A percentile compares a stretch with the other conserved stretches of the same genome.
phyloP scores from a whole-genome alignment of 2,329 filamentous ascomycete genomes.

The Colletotrichum coccodes region DNA sequence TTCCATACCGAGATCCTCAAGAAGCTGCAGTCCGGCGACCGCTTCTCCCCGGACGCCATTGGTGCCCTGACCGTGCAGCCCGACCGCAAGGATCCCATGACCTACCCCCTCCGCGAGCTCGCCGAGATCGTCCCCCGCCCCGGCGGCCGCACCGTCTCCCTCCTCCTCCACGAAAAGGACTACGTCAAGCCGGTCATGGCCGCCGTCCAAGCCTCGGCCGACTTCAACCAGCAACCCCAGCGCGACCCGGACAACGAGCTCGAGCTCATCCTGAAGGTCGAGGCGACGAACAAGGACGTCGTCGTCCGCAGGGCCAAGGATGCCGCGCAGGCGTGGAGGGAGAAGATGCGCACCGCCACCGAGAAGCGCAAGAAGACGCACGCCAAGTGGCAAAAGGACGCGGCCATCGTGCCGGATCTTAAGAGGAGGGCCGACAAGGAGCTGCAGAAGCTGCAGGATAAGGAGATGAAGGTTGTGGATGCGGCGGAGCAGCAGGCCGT shows the following conservation, averaged over 20 bases:
- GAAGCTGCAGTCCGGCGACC: slow-evolving; percentile 57
- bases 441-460: slow-evolving; percentile 61
- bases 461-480: slow-evolving; percentile 62
- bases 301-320: slow-evolving; percentile 55
- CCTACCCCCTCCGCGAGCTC: slow-evolving; percentile 65
- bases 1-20: slow-evolving; percentile 53
- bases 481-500: slow-evolving; percentile 59
- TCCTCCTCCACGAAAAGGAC: slow-evolving; percentile 52
- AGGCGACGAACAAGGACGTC: slow-evolving; percentile 62
- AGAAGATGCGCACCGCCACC: slow-evolving; percentile 58
- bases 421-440: slow-evolving; percentile 58
- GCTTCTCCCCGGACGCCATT: slow-evolving; percentile 62
- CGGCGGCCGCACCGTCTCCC: slow-evolving; percentile 52
- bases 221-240: slow-evolving; percentile 72
- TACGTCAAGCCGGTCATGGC: slow-evolving; percentile 66
- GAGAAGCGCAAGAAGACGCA: slow-evolving; percentile 60
- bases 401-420: slow-evolving; percentile 56
- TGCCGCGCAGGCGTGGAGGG: slow-evolving; percentile 60
- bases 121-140: slow-evolving; percentile 61
- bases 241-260: slow-evolving; percentile 67
- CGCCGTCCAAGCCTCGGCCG: slow-evolving; percentile 60
- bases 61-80: slow-evolving; percentile 55
- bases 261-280: slow-evolving; percentile 64
- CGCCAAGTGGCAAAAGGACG: slow-evolving; percentile 59
- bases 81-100: slow-evolving; percentile 37